A percentile compares a stretch with the other conserved stretches of the same genome.
Conservation (phyloP, 2,329 filamentous ascomycete genomes). For the Epichloe glyceriae region DNA sequence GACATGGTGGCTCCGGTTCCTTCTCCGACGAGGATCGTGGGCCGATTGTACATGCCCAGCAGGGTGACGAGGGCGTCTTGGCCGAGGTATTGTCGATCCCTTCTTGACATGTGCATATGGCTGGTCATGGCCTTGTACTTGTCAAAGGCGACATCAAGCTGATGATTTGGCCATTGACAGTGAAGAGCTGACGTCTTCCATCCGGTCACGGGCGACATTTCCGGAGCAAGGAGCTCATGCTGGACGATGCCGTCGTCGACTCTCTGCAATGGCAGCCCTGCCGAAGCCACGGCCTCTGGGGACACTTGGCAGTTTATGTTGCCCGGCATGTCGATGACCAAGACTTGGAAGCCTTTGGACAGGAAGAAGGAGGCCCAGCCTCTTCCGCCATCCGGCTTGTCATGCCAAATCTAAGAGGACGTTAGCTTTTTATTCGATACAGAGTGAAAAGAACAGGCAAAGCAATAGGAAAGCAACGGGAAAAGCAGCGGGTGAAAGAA, state of each 20-base stretch:
- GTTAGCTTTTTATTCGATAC: not conserved
- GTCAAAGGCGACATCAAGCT: slow-evolving; percentile 35
- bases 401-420: slow-evolving; percentile 21
- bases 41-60: slow-evolving; percentile 26
- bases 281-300: too few relatives aligned
- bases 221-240: slow-evolving; percentile 20
- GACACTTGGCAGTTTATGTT: not conserved
- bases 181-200: slow-evolving; percentile 18
- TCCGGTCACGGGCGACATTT: slow-evolving; percentile 13
- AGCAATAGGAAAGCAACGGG: too few relatives aligned
- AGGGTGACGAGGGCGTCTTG: slow-evolving; percentile 27
- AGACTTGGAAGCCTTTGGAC: slow-evolving; percentile 27
- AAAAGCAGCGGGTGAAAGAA: too few relatives aligned
- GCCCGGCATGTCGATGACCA: slow-evolving; percentile 27
- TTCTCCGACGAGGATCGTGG: slow-evolving; percentile 33
- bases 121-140: slow-evolving; percentile 27
- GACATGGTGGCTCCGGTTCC: slow-evolving; percentile 33
- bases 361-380: slow-evolving; percentile 35
- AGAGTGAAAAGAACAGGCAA: too few relatives aligned
- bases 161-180: slow-evolving; percentile 26
- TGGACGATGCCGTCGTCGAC: slow-evolving; percentile 13
- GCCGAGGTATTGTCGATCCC: slow-evolving; percentile 18
- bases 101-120: slow-evolving; percentile 23
- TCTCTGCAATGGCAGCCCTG: not conserved
- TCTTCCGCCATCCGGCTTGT: slow-evolving; percentile 31